phyloP scores from a whole-genome alignment of 108 stramenopile genomes.

The Cyclotella kingstonii region DNA sequence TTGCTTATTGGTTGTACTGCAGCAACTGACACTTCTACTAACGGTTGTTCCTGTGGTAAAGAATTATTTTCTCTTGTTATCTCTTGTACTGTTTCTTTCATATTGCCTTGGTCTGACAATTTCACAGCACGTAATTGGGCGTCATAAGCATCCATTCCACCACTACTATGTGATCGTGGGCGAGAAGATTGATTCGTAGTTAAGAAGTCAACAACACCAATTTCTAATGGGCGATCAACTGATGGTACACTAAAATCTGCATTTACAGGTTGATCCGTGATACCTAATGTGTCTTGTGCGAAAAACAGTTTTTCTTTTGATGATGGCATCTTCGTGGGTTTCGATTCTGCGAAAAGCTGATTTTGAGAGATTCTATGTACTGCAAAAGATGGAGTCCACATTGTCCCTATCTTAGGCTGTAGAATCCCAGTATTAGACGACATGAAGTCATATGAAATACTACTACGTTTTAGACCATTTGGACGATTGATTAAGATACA shows the following conservation, averaged over 20 bases:
- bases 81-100: neutral
- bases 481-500: too few species aligned
- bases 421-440: neutral
- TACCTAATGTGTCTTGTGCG: too few species aligned
- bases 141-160: conserved; percentile 10
- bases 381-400: neutral
- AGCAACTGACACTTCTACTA: neutral
- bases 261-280: too few species aligned
- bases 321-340: too few species aligned
- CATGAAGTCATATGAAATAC: neutral
- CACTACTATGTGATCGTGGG: neutral
- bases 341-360: too few species aligned
- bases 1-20: conserved; percentile 26
- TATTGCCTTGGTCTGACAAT: neutral
- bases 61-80: neutral
- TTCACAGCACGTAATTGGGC: neutral
- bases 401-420: neutral
- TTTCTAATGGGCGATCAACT: too few species aligned
- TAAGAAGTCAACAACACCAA: too few species aligned
- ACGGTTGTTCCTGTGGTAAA: neutral
- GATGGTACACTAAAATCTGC: too few species aligned
- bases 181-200: too few species aligned
- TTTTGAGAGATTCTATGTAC: too few species aligned
- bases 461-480: too few species aligned
- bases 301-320: too few species aligned